A percentile compares a stretch with the other conserved stretches of the same genome.
phyloP scores from a whole-genome alignment of 441 rosid species.

The Pelargonium myrrhifolium region DNA sequence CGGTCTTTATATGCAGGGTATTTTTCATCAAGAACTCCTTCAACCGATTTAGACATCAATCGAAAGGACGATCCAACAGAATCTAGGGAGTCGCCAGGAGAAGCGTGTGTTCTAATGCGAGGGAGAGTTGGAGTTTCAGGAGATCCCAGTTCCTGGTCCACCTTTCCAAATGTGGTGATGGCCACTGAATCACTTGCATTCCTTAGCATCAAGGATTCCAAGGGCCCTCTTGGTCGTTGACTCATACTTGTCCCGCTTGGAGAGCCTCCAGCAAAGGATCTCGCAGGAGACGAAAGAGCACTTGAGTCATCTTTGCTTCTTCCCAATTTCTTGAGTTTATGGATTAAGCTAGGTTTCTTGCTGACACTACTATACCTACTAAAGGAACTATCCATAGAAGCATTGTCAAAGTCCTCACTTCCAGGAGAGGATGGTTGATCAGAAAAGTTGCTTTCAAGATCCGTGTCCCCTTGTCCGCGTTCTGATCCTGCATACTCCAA shows the following conservation, averaged over 20 bases:
- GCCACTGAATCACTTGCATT: background rate
- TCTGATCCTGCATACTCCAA: conserved; percentile 1
- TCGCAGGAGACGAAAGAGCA: conserved; percentile 14
- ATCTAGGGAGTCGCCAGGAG: conserved; percentile 23
- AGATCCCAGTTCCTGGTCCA: conserved; percentile 20
- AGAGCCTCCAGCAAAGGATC: conserved; percentile 5
- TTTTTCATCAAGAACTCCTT: conserved; percentile 25
- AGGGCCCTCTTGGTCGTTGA: background rate
- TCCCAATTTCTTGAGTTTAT: conserved; percentile 20
- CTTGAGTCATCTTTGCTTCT: conserved; percentile 18
- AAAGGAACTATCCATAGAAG: conserved; percentile 19
- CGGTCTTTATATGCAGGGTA: conserved; percentile 90
- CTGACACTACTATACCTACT: conserved; percentile 22
- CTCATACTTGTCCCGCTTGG: background rate
- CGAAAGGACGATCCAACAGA: conserved; percentile 12
- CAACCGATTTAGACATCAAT: background rate
- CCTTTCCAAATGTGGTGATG: background rate
- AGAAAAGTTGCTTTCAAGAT: conserved; percentile 17
- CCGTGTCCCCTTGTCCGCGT: conserved; percentile 1
- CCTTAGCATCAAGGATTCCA: conserved; percentile 1
- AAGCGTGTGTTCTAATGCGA: too few relatives aligned
- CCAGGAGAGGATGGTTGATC: conserved; percentile 16
- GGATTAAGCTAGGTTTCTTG: conserved; percentile 17
- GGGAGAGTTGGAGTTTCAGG: too few relatives aligned
- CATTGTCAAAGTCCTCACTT: conserved; percentile 14